Evolutionary conservation across 257 asterid species (phyloP).

Genomic region (Nicotiana obtusifolia): DNA sequence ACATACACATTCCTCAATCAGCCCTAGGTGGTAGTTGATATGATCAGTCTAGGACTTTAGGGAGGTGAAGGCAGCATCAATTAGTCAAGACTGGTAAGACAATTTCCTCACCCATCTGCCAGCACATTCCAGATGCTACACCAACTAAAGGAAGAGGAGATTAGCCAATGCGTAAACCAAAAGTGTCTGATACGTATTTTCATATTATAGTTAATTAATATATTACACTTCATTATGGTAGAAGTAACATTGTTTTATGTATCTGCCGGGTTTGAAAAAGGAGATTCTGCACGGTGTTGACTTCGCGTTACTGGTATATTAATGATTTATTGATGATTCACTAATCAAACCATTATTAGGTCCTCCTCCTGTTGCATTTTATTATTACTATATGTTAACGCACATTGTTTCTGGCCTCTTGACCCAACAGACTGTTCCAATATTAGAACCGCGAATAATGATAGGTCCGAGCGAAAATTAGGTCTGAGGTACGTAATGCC

Average conservation of each 20-base stretch:
- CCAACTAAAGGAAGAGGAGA: neutral
- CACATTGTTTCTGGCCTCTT: neutral
- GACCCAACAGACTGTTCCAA: neutral
- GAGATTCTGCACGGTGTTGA: neutral
- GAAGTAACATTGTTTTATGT: neutral
- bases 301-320: neutral
- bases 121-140: neutral
- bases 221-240: neutral
- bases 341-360: neutral
- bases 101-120: neutral
- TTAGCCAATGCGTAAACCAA: too few relatives aligned
- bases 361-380: neutral
- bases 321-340: neutral
- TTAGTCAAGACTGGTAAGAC: neutral
- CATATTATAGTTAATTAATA: too few relatives aligned
- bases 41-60: neutral
- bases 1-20: neutral
- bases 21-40: neutral
- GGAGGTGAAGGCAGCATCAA: neutral
- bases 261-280: neutral
- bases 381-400: neutral
- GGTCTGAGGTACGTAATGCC: too few relatives aligned
- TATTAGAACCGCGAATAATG: neutral
- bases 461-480: neutral
- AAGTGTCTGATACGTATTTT: too few relatives aligned